These are phyloP conservation scores for Pseudogymnoascus sp. DNA, from an alignment of 2,329 filamentous ascomycete genomes.

Conservation along the genomic window DNA sequence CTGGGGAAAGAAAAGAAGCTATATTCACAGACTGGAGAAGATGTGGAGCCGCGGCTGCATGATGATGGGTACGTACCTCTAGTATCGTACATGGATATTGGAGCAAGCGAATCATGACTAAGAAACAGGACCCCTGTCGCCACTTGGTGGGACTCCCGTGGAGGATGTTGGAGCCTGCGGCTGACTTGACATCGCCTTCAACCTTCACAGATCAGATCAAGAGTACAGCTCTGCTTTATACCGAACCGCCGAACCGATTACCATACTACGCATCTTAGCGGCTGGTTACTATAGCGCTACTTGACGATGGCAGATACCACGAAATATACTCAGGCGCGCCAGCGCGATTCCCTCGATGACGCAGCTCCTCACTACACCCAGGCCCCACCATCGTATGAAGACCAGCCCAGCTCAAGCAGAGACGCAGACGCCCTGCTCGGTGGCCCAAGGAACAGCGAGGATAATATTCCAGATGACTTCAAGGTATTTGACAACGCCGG, in stretches of 20 bases:
- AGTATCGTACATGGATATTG: not conserved
- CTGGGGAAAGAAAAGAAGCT: not conserved
- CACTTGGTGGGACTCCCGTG: not conserved
- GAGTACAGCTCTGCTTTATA: not conserved
- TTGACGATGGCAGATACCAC: conserved; percentile 60
- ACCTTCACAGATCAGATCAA: not conserved
- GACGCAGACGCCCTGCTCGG: conserved; percentile 50
- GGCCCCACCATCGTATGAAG: conserved; percentile 75
- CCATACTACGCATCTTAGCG: not conserved
- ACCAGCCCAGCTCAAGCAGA: conserved; percentile 44
- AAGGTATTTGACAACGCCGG: conserved; percentile 47
- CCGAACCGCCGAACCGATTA: not conserved
- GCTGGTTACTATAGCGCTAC: not conserved
- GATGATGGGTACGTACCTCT: conserved; percentile 2
- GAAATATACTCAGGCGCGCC: conserved; percentile 76
- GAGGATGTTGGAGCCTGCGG: not conserved
- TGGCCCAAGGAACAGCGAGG: conserved; percentile 68
- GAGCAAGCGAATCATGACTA: conserved; percentile 6
- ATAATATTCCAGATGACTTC: conserved; percentile 95
- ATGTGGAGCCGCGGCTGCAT: not conserved
- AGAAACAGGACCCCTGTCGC: not conserved
- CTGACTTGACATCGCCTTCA: not conserved
- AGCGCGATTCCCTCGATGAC: conserved; percentile 78
- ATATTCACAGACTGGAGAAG: not conserved
- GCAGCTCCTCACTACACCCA: conserved; percentile 52